A percentile compares a stretch with the other conserved stretches of the same genome.
Evolutionary conservation across 192 early-diverging fungal genomes (phyloP).

Genomic region (Backusella tuberculispora): DNA sequence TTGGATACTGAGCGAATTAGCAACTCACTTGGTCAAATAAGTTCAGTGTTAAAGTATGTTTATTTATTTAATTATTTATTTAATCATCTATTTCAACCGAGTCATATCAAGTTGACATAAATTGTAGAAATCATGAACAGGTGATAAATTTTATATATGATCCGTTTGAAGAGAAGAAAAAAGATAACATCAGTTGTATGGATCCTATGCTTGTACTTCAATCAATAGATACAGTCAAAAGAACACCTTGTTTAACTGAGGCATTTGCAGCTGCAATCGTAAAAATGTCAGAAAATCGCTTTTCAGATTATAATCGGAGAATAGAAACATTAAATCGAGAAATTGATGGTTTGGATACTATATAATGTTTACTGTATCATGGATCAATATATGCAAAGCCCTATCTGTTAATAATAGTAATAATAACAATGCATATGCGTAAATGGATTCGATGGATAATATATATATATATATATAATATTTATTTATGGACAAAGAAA

Average conservation of each 20-base stretch:
- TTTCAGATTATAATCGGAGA: not conserved
- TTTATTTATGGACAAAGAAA: too few relatives aligned
- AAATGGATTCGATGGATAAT: not conserved
- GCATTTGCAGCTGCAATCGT: not conserved
- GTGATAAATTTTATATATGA: not conserved
- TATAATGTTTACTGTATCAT: not conserved
- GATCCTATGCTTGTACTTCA: not conserved
- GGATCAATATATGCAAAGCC: not conserved
- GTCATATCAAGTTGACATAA: not conserved
- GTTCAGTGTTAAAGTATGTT: conserved; percentile 5
- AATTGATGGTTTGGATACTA: not conserved
- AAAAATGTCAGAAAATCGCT: not conserved
- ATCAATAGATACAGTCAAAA: not conserved
- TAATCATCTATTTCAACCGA: not conserved
- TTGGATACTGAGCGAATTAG: not conserved
- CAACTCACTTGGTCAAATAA: not conserved
- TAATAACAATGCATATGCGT: not conserved
- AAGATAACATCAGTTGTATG: not conserved
- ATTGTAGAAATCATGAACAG: conserved; percentile 9
- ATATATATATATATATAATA: not conserved
- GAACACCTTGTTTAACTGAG: not conserved
- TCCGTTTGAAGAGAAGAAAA: conserved; percentile 9
- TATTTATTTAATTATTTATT: not conserved
- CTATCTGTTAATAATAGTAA: not conserved
- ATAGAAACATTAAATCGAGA: not conserved